These are phyloP conservation scores for Bruguiera gymnorhiza DNA, from an alignment of 345 rosid genomes.

Conservation along the genomic window DNA sequence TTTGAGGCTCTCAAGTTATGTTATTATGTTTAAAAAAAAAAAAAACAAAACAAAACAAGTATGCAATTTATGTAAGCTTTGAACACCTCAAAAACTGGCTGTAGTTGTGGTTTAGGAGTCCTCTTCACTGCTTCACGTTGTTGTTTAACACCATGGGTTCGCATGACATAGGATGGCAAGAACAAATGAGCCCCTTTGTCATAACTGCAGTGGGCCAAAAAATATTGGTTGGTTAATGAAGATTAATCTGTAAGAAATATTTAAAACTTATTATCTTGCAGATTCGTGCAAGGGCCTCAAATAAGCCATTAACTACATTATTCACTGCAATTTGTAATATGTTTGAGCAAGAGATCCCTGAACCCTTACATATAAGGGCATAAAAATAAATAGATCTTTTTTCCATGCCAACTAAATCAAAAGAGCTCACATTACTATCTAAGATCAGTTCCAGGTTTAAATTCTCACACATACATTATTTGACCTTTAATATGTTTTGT, in stretches of 20 bases:
- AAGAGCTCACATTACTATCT: too few relatives aligned
- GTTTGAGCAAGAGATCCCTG: too few relatives aligned
- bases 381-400: too few relatives aligned
- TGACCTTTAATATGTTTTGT: too few relatives aligned
- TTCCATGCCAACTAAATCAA: too few relatives aligned
- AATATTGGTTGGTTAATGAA: slow-evolving; percentile 8
- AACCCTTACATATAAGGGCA: too few relatives aligned
- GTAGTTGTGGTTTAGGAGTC: slow-evolving; percentile 60
- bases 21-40: slow-evolving; percentile 6
- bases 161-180: slow-evolving; percentile 82
- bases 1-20: slow-evolving; percentile 1
- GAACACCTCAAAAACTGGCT: slow-evolving; percentile 77
- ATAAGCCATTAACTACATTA: too few relatives aligned
- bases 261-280: too few relatives aligned
- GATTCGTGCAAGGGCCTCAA: too few relatives aligned
- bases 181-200: slow-evolving; percentile 89
- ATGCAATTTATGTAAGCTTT: slow-evolving; percentile 12
- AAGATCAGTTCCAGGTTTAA: too few relatives aligned
- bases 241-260: background rate
- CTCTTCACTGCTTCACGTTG: slow-evolving; percentile 75
- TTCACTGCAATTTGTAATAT: too few relatives aligned
- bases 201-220: slow-evolving; percentile 46
- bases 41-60: background rate
- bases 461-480: too few relatives aligned
- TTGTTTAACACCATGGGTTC: slow-evolving; percentile 80